Evolutionary conservation across 2,329 filamentous ascomycete species (phyloP).

Genomic region (Botryotinia calthae): DNA sequence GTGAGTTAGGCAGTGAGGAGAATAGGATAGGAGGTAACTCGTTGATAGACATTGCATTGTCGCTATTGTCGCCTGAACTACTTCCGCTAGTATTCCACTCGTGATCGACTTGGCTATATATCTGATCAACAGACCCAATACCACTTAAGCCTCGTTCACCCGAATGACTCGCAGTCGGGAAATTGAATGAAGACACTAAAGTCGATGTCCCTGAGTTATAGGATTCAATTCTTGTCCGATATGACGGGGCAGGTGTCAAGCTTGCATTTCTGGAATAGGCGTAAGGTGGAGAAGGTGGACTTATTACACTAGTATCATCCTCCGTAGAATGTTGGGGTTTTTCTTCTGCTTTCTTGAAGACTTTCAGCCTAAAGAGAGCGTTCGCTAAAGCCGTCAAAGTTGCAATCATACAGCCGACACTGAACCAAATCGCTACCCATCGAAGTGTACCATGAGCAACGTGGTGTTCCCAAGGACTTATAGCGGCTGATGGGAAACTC

Average conservation of each 20-base stretch:
- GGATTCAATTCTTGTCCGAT: slow-evolving; percentile 15
- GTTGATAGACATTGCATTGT: not conserved
- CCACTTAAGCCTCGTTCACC: not conserved
- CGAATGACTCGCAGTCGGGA: not conserved
- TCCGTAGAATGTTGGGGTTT: not conserved
- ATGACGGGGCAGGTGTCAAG: slow-evolving; percentile 12
- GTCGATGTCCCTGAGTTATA: not conserved
- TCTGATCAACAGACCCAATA: slow-evolving; percentile 11
- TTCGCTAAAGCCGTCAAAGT: slow-evolving; percentile 13
- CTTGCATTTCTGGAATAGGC: slow-evolving; percentile 1
- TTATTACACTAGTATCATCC: not conserved
- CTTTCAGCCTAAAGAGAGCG: slow-evolving; percentile 15
- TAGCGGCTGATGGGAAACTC: not conserved
- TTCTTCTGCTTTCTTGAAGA: slow-evolving; percentile 10
- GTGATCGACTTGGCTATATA: slow-evolving; percentile 8
- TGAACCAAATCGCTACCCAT: slow-evolving; percentile 21
- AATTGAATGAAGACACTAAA: not conserved
- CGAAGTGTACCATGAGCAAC: slow-evolving; percentile 16
- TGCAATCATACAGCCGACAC: not conserved
- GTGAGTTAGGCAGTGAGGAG: not conserved
- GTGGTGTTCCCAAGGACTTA: slow-evolving; percentile 16
- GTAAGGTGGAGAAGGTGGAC: slow-evolving; percentile 1
- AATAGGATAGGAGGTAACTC: not conserved
- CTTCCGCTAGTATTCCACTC: not conserved
- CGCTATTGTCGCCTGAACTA: not conserved